Evolutionary conservation across 1,284 basidiomycete species (phyloP).

Genomic region (Boletus semigastroideus): DNA sequence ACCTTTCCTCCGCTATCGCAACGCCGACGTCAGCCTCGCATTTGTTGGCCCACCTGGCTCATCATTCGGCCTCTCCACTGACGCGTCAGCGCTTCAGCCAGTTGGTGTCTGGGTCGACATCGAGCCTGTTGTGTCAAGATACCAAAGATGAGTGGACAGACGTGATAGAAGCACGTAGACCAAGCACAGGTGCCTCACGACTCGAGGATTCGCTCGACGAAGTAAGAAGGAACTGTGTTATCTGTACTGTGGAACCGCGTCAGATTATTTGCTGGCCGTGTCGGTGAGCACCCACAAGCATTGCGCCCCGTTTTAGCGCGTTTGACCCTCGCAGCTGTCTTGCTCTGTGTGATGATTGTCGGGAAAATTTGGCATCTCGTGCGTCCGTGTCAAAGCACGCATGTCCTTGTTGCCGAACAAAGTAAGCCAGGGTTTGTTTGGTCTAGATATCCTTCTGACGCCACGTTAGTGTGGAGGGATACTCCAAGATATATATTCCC

Average conservation of each 20-base stretch:
- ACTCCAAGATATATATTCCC: conserved; percentile 68
- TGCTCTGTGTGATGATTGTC: conserved; percentile 70
- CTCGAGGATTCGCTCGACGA: conserved; percentile 32
- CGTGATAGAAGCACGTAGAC: conserved; percentile 23
- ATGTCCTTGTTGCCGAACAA: conserved; percentile 72
- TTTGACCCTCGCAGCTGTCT: conserved; percentile 51
- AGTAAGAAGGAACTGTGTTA: conserved; percentile 56
- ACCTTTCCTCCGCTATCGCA: conserved; percentile 38
- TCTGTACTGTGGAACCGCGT: conserved; percentile 68
- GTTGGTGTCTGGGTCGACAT: conserved; percentile 29
- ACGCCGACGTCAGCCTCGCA: conserved; percentile 40
- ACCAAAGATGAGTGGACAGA: conserved; percentile 28
- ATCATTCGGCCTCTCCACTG: conserved; percentile 41
- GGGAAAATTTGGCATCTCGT: conserved; percentile 65
- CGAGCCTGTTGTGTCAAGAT: not conserved
- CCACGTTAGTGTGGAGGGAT: conserved; percentile 63
- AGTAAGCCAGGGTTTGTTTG: conserved; percentile 41
- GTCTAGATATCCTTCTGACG: conserved; percentile 8
- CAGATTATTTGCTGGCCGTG: conserved; percentile 81
- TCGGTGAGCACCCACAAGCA: conserved; percentile 45
- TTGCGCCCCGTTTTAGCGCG: not conserved
- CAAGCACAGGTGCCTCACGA: conserved; percentile 7
- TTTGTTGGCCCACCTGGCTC: conserved; percentile 50
- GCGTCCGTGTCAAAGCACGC: conserved; percentile 63
- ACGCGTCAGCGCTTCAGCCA: conserved; percentile 46